Evolutionary conservation across 768 basidiomycete species (phyloP), one percentile per base, ranked within the genome.

Genomic region (Mycena sanguinolenta): DNA sequence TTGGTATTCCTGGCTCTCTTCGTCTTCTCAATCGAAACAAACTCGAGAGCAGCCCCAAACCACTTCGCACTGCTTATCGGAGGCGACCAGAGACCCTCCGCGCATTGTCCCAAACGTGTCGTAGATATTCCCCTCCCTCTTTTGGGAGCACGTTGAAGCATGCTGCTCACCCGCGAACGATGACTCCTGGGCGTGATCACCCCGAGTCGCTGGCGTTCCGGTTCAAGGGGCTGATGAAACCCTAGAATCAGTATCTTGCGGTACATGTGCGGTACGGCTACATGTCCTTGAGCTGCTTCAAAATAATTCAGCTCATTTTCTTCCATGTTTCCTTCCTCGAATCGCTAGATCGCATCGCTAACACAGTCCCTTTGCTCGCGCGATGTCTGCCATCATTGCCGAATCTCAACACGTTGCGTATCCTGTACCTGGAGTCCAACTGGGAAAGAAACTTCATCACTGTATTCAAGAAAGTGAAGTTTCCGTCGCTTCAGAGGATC

Each of bases 31-130:
- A 53, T 13, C 7, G 67, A 19, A 36, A 23, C 23, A 32, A 17
- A 16, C 44, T 67, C 2, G 3, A 38, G 4, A 61, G 27, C 58
- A 50, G 9, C 42, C 69, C 25, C 25, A 67, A 27, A 39, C 64
- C 59, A 34, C 38, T 19, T n/a, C 74, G 78, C 19, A 32, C 65
- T 9, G 58, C 59, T 2, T 75, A 77, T 66, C 74, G 77, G 30
- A 76, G 75, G 34, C 78, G 80, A 28, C 73, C 75, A n/a, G 75
- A 80, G 34, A 71, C 68, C 14, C 73, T 83, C 17, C 76, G 81
- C 2, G 76, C 79, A 4, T 75, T 83, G 8, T 82, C 83, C 0
- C 83, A 83, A 63, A 81, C 81, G 0, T 81, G 80, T 63, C 71
- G 64, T 23, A 54, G 69, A 57, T 78, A 0, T 82, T 82, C 53